Conservation (phyloP, 495 filamentous ascomycete species). For the Neurospora tetrasperma region DNA sequence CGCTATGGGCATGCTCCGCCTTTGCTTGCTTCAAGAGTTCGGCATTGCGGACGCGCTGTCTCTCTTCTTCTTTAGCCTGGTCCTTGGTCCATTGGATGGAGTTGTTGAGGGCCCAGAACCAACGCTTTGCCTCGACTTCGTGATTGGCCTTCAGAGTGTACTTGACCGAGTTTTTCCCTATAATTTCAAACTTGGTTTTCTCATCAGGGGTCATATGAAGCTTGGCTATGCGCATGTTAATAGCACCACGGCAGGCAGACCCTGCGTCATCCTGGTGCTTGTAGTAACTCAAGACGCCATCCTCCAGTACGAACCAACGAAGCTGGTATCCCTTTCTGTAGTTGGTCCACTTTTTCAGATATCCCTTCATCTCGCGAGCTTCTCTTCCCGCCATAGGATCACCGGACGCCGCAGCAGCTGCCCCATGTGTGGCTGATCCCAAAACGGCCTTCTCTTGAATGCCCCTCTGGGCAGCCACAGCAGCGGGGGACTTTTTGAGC, state of each 20-base stretch:
- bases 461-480: constrained; percentile 84
- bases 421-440: constrained; percentile 54
- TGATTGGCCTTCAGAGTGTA: constrained; percentile 97
- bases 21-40: constrained; percentile 66
- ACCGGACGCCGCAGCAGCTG: constrained; percentile 41
- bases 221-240: constrained; percentile 95
- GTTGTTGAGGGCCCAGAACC: constrained; percentile 98
- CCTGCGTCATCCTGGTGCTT: constrained; percentile 96
- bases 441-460: constrained; percentile 95
- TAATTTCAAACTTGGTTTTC: constrained; percentile 94
- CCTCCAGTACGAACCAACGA: constrained; percentile 95
- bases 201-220: constrained; percentile 93
- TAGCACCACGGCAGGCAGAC: constrained; percentile 88
- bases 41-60: constrained; percentile 56
- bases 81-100: constrained; percentile 98
- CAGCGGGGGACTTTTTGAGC: constrained; percentile 87
- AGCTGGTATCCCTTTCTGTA: constrained; percentile 94
- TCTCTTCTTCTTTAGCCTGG: constrained; percentile 83
- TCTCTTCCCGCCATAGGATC: constrained; percentile 73
- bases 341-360: constrained; percentile 98
- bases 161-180: constrained; percentile 97
- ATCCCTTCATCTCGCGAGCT: constrained; percentile 92
- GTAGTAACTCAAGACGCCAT: constrained; percentile 96
- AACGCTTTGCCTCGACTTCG: constrained; percentile 81
- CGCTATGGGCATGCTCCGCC: constrained; percentile 21